phyloP scores from a whole-genome alignment of 495 filamentous ascomycete genomes.

The Copromyces sp. region DNA sequence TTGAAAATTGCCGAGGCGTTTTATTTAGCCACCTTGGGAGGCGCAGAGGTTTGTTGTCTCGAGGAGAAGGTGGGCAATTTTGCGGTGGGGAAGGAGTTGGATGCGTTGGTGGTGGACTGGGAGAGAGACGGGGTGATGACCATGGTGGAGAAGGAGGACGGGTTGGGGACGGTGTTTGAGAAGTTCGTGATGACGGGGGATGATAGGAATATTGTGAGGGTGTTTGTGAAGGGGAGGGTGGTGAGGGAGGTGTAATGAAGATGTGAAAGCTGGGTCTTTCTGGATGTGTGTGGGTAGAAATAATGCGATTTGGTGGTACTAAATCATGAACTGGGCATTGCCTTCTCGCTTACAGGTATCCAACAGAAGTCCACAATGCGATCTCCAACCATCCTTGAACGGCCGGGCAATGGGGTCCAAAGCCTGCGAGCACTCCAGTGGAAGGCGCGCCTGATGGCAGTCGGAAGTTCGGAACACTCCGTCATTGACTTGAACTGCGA shows the following conservation, averaged over 20 bases:
- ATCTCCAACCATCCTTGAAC: neutral
- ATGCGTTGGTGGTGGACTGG: constrained; percentile 48
- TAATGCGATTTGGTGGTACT: neutral
- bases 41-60: constrained; percentile 50
- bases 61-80: constrained; percentile 48
- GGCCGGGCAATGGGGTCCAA: neutral
- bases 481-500: neutral
- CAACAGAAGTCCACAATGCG: neutral
- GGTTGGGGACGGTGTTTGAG: constrained; percentile 40
- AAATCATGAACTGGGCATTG: too few species aligned
- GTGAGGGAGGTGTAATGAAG: constrained; percentile 23
- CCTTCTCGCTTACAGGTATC: too few species aligned
- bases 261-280: neutral
- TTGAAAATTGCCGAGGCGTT: constrained; percentile 46
- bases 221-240: constrained; percentile 45
- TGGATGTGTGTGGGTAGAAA: too few species aligned
- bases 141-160: constrained; percentile 43
- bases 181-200: constrained; percentile 60
- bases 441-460: neutral
- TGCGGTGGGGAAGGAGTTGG: constrained; percentile 51
- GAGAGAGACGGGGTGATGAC: constrained; percentile 38
- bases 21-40: constrained; percentile 53
- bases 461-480: neutral
- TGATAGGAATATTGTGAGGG: constrained; percentile 49
- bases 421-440: neutral